Percentiles rank a stretch among this genome's conserved stretches.
Conservation (phyloP, 2,329 filamentous ascomycete genomes). For the Diaporthe caulivora region DNA sequence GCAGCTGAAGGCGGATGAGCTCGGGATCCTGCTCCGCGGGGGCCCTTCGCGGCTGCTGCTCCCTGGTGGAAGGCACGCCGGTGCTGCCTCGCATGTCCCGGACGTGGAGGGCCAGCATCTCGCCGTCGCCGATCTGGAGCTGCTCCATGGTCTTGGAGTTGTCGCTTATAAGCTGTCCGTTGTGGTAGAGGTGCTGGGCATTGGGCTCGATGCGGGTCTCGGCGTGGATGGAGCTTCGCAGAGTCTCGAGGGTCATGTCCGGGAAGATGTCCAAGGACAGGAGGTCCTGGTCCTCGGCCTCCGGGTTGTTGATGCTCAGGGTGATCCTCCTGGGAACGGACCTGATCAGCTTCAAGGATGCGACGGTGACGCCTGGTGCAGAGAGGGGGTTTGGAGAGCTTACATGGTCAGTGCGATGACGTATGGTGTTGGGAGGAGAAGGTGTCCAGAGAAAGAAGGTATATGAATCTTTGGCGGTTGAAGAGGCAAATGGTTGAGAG, state of each 20-base stretch:
- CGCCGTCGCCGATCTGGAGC: constrained; percentile 85
- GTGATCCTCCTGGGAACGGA: constrained; percentile 79
- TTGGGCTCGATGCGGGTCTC: constrained; percentile 80
- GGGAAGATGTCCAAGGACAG: constrained; percentile 85
- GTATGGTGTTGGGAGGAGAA: constrained; percentile 10
- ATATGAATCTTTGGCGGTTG: neutral
- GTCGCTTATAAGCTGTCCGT: constrained; percentile 83
- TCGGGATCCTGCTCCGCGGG: constrained; percentile 75
- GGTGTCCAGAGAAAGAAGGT: neutral
- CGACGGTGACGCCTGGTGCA: neutral
- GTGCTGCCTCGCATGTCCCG: constrained; percentile 67
- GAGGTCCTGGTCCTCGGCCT: constrained; percentile 79
- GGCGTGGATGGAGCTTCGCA: constrained; percentile 89
- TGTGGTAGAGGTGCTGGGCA: constrained; percentile 89
- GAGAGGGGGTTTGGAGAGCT: neutral
- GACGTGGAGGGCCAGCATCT: constrained; percentile 92
- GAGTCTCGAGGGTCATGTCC: constrained; percentile 84
- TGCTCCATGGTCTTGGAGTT: constrained; percentile 85
- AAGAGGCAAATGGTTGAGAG: neutral
- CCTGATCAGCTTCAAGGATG: constrained; percentile 37
- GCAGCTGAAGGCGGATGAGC: constrained; percentile 82
- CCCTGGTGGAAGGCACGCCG: constrained; percentile 52
- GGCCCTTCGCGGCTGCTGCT: constrained; percentile 47
- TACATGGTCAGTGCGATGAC: constrained; percentile 25
- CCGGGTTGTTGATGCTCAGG: constrained; percentile 83